Conservation (phyloP, 768 basidiomycete genomes). For the Naganishia antarctica region DNA sequence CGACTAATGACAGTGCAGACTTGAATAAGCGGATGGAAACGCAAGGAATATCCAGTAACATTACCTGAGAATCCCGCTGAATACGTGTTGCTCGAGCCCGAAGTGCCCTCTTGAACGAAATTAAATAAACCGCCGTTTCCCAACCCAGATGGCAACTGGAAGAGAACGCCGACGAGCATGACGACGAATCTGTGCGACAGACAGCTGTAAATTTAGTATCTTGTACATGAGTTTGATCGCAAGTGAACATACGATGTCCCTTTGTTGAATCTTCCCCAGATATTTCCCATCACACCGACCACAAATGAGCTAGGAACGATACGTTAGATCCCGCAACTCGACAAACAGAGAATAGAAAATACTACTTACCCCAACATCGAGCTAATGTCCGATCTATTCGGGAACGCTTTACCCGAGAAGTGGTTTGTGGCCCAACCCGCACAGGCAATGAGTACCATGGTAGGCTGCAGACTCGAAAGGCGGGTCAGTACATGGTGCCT, state of each 20-base stretch:
- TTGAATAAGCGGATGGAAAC: neutral
- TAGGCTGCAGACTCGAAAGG: conserved; percentile 37
- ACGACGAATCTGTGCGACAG: conserved; percentile 64
- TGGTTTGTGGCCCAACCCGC: conserved; percentile 60
- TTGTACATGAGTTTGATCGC: too few relatives aligned
- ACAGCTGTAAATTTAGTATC: too few relatives aligned
- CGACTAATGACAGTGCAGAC: conserved; percentile 53
- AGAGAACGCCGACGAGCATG: conserved; percentile 73
- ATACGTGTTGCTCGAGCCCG: conserved; percentile 54
- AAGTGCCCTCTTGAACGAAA: conserved; percentile 42
- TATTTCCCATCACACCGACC: conserved; percentile 71
- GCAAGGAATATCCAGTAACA: neutral
- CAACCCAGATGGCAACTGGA: conserved; percentile 78
- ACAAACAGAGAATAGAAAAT: too few relatives aligned
- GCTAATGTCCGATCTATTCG: conserved; percentile 67
- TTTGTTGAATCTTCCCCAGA: conserved; percentile 68
- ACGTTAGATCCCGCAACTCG: too few relatives aligned
- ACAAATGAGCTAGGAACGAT: conserved; percentile 59
- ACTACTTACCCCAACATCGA: conserved; percentile 67
- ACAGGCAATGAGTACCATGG: conserved; percentile 59
- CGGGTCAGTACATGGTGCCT: neutral
- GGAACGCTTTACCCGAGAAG: conserved; percentile 52
- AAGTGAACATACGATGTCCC: conserved; percentile 48
- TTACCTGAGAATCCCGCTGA: conserved; percentile 56
- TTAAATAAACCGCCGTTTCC: conserved; percentile 72